Conservation (phyloP, 1,284 basidiomycete genomes). For the Ceratobasidium sp. region DNA sequence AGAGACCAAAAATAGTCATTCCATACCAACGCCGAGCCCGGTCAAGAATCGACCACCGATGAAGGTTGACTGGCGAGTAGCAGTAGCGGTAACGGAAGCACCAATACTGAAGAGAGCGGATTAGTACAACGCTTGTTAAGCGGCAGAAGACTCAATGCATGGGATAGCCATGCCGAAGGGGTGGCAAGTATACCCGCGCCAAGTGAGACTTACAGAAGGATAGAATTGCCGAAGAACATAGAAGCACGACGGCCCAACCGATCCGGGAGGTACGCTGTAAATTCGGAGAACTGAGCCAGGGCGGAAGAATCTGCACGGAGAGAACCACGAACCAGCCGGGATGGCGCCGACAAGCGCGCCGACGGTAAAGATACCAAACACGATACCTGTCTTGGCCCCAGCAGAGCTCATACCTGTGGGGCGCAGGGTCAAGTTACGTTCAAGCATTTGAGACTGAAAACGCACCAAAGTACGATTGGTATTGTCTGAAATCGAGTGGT, state of each 20-base stretch:
- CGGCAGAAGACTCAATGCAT: slow-evolving; percentile 3
- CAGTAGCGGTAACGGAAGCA: slow-evolving; percentile 63
- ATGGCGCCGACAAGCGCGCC: slow-evolving; percentile 57
- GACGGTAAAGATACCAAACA: slow-evolving; percentile 68
- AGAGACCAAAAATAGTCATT: slow-evolving; percentile 42
- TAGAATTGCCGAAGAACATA: slow-evolving; percentile 64
- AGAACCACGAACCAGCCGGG: slow-evolving; percentile 58
- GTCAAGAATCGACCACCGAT: slow-evolving; percentile 65
- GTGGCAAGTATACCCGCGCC: slow-evolving; percentile 14
- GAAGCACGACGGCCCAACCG: slow-evolving; percentile 64
- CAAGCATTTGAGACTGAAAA: not conserved
- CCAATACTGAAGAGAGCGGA: slow-evolving; percentile 55
- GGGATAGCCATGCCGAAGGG: slow-evolving; percentile 18
- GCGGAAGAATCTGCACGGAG: slow-evolving; percentile 15
- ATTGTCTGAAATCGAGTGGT: slow-evolving; percentile 25
- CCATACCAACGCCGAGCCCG: slow-evolving; percentile 52
- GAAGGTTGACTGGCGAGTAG: slow-evolving; percentile 59
- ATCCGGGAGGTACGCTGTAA: slow-evolving; percentile 62
- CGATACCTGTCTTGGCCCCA: slow-evolving; percentile 62
- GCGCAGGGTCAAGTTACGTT: slow-evolving; percentile 62
- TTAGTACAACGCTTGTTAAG: slow-evolving; percentile 7
- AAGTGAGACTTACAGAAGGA: slow-evolving; percentile 58
- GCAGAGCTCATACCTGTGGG: slow-evolving; percentile 61
- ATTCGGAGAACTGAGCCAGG: slow-evolving; percentile 3
- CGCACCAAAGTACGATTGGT: slow-evolving; percentile 35